These are phyloP conservation scores for Trifolium subterraneum DNA, from an alignment of 306 rosid species.

Conservation along the genomic window DNA sequence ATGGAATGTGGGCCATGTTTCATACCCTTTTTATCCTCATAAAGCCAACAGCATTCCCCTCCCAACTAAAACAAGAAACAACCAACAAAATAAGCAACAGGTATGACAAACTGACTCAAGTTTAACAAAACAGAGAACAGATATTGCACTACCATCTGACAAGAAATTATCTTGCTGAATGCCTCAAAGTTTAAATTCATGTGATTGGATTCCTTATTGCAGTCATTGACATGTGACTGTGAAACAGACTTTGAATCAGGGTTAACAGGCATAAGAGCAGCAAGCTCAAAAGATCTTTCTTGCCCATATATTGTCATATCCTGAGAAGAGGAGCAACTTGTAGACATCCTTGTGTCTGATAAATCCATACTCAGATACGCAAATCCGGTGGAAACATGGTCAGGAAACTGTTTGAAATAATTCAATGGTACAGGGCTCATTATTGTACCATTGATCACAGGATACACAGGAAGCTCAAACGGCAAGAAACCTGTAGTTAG, in stretches of 20 bases:
- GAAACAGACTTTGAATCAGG: conserved; percentile 48
- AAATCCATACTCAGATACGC: conserved; percentile 57
- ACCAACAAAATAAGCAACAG: conserved; percentile 23
- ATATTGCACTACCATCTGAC: conserved; percentile 49
- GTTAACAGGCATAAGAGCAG: conserved; percentile 45
- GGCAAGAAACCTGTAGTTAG: conserved; percentile 90
- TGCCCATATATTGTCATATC: conserved; percentile 44
- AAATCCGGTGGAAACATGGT: conserved; percentile 89
- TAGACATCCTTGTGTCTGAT: conserved; percentile 45
- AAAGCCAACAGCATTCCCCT: conserved; percentile 79
- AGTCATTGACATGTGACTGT: conserved; percentile 35
- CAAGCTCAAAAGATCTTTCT: conserved; percentile 45
- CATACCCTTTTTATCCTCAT: conserved; percentile 72
- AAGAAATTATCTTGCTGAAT: conserved; percentile 38
- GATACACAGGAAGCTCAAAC: conserved; percentile 89
- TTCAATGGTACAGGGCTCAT: conserved; percentile 84
- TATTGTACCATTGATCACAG: conserved; percentile 67
- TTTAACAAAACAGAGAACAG: conserved; percentile 25
- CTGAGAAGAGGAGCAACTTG: conserved; percentile 44
- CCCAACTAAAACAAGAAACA: conserved; percentile 51
- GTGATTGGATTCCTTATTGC: conserved; percentile 42
- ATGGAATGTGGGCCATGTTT: conserved; percentile 88
- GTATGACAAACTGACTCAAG: conserved; percentile 28
- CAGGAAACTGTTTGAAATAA: conserved; percentile 88
- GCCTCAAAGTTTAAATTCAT: conserved; percentile 37